Evolutionary conservation across 306 rosid genomes (phyloP).

Genomic region (Inga laurina): DNA sequence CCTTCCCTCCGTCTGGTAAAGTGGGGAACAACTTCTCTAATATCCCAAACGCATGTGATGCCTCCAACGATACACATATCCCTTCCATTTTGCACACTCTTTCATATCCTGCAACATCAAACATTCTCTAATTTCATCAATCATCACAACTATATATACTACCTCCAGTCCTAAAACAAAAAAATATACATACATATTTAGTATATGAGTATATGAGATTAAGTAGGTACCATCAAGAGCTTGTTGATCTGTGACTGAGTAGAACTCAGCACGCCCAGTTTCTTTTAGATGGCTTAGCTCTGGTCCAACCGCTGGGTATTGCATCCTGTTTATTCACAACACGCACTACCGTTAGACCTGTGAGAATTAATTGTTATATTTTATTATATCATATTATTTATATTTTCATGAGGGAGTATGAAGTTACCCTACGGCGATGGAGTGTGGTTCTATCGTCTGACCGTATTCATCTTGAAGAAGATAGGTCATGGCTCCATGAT

Average conservation of each 20-base stretch:
- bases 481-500: slow-evolving; percentile 62
- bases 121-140: too few species aligned
- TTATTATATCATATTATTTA: too few species aligned
- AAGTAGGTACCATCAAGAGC: slow-evolving; percentile 52
- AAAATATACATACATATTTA: too few species aligned
- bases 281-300: slow-evolving; percentile 72
- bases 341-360: too few species aligned
- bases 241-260: slow-evolving; percentile 57
- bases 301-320: slow-evolving; percentile 77
- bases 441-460: slow-evolving; percentile 58
- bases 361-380: too few species aligned
- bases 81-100: slow-evolving; percentile 69
- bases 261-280: slow-evolving; percentile 59
- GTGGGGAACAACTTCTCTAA: slow-evolving; percentile 52
- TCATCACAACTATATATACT: too few species aligned
- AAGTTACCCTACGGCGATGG: slow-evolving; percentile 63
- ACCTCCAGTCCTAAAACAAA: too few species aligned
- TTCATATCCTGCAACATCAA: slow-evolving; percentile 43
- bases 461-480: slow-evolving; percentile 68
- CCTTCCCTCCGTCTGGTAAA: slow-evolving; percentile 37
- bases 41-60: slow-evolving; percentile 69
- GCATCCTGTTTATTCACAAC: slow-evolving; percentile 46
- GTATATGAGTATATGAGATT: too few species aligned
- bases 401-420: too few species aligned
- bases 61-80: slow-evolving; percentile 62